Evolutionary conservation across 371 early-diverging fungal species (phyloP).

Genomic region (Mortierella sp.): DNA sequence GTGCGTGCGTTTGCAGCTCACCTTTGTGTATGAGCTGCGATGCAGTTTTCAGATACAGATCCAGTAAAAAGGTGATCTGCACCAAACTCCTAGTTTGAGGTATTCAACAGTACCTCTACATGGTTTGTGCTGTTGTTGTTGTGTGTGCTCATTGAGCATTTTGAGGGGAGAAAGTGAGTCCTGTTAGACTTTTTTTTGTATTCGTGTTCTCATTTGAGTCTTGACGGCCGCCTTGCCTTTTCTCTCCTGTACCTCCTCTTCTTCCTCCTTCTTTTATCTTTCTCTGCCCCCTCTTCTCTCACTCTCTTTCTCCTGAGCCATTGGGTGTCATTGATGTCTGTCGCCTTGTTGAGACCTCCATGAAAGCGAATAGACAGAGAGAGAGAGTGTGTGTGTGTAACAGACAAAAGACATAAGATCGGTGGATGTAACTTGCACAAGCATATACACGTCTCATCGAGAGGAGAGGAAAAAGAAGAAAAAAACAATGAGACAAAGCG

Average conservation of each 20-base stretch:
- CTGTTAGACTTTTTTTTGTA: background rate
- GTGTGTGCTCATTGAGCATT: background rate
- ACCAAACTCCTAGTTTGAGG: background rate
- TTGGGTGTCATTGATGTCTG: background rate
- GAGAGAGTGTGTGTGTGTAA: background rate
- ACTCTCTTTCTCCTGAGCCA: background rate
- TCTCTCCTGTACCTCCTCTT: background rate
- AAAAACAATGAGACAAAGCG: background rate
- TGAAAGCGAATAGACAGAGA: background rate
- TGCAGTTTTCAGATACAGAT: no score
- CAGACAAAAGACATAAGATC: background rate
- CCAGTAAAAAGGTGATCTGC: background rate
- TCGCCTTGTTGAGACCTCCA: conserved; percentile 1
- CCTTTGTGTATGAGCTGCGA: no score
- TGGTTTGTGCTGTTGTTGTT: background rate
- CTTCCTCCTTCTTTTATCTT: background rate
- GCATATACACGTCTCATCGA: background rate
- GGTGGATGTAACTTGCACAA: background rate
- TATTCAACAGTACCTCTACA: background rate
- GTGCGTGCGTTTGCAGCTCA: background rate
- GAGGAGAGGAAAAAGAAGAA: background rate
- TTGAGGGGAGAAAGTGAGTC: background rate
- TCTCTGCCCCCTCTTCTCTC: background rate
- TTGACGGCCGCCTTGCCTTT: background rate
- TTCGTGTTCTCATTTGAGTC: background rate